Evolutionary conservation across 2,329 filamentous ascomycete species (phyloP).

Genomic region (Macrophomina tecta): DNA sequence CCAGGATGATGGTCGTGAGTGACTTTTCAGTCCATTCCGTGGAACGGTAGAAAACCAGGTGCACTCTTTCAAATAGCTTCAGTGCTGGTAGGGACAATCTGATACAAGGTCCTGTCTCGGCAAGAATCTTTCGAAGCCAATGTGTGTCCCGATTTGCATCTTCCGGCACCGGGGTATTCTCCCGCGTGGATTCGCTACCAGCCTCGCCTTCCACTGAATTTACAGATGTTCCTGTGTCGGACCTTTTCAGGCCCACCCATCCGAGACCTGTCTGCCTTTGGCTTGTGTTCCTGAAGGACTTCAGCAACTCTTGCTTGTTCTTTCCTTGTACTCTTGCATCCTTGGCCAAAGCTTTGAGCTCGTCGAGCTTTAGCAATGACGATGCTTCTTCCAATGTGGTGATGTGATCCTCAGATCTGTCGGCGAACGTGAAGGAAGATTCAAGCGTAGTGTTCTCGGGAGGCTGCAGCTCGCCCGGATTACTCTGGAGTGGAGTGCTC

Average conservation of each 20-base stretch:
- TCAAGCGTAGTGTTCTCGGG: conserved; percentile 58
- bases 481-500: conserved; percentile 42
- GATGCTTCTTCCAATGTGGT: conserved; percentile 82
- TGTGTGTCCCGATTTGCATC: conserved; percentile 71
- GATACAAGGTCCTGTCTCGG: conserved; percentile 81
- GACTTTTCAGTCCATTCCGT: conserved; percentile 98
- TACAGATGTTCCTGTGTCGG: conserved; percentile 63
- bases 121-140: conserved; percentile 78
- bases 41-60: conserved; percentile 94
- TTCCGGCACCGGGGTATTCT: conserved; percentile 38
- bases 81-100: conserved; percentile 74
- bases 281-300: conserved; percentile 75
- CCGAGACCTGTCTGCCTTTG: conserved; percentile 77
- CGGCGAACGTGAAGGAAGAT: conserved; percentile 75
- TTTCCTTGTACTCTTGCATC: conserved; percentile 86
- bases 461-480: conserved; percentile 57
- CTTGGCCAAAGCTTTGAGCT: conserved; percentile 83
- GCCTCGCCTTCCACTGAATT: conserved; percentile 49
- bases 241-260: conserved; percentile 69
- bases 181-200: conserved; percentile 34
- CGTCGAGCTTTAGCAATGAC: conserved; percentile 80
- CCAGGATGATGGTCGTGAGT: conserved; percentile 89
- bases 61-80: conserved; percentile 89
- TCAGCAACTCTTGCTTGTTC: conserved; percentile 81
- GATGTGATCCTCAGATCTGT: conserved; percentile 75